phyloP scores from a whole-genome alignment of 2,329 filamentous ascomycete genomes.

The Juglanconis juglandina region DNA sequence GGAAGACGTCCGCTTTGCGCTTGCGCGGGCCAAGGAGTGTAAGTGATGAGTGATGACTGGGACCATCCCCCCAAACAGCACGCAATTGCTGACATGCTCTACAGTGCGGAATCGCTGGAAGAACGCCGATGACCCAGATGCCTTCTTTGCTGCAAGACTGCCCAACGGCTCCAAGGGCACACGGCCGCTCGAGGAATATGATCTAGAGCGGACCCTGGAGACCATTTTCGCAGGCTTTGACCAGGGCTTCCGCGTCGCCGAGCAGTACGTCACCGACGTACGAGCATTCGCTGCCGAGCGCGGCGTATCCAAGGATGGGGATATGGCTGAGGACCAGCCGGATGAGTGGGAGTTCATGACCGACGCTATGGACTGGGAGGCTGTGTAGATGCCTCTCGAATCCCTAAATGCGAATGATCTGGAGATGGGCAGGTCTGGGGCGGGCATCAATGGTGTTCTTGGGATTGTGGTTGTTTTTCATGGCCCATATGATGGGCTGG shows the following conservation, averaged over 20 bases:
- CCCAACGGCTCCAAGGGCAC: slow-evolving; percentile 15
- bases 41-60: not conserved
- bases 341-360: slow-evolving; percentile 56
- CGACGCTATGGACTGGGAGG: slow-evolving; percentile 59
- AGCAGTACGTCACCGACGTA: slow-evolving; percentile 34
- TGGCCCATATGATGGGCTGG: not conserved
- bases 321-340: slow-evolving; percentile 18
- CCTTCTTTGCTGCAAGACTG: slow-evolving; percentile 26
- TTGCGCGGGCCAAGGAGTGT: slow-evolving; percentile 62
- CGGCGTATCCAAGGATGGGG: slow-evolving; percentile 20
- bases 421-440: too few species aligned
- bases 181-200: slow-evolving; percentile 54
- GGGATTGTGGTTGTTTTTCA: not conserved
- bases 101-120: slow-evolving; percentile 68
- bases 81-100: not conserved
- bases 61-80: not conserved
- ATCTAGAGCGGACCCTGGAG: slow-evolving; percentile 57
- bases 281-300: slow-evolving; percentile 16
- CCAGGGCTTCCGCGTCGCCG: slow-evolving; percentile 51
- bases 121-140: slow-evolving; percentile 50
- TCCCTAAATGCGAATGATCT: too few species aligned
- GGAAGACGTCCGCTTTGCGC: slow-evolving; percentile 53
- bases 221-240: slow-evolving; percentile 59
- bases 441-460: not conserved
- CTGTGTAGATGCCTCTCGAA: slow-evolving; percentile 22